Base-by-base conservation (phyloP, 2,329 filamentous ascomycete species). In the Podosphaera xanthii region DNA sequence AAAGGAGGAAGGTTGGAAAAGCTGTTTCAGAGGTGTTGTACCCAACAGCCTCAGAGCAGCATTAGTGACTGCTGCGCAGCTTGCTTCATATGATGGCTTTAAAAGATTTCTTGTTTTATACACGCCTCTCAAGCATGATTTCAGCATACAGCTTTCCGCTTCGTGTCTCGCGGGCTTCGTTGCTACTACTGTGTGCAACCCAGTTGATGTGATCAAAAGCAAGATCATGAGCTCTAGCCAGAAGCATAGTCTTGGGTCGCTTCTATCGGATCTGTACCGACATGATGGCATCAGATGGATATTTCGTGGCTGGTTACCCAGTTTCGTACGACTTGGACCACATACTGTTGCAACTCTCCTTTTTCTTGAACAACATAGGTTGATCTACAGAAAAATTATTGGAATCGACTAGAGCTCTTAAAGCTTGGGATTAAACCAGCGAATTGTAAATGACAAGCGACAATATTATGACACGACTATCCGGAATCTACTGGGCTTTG, bases 281-380 rank as follows among this genome's bases (percentile, higher is more conserved):
- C 73, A 78, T 22, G 86, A 94, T 68, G 88, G 88, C 1, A 70
- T 86, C 57, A 72, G 77, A 52, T 94, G 88, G 88, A 83, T 91
- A 78, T 94, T 94, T 72, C 86, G 87, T 70, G 88, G 88, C 61
- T 94, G 87, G 87, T 81, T 90, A 54, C 88, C 88, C n/a, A 81
- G 79, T 65, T 84, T 84, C 68, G 73, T 83, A 63, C 72, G 81
- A 61, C 71, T 84, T 57, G 81, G 81, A 67, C 81, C 81, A 75
- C 88, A 94, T 73, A 94, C 87, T 6, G 86, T 94, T 61, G 84
- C 84, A 65, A 94, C 87, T 42, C 90, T 94, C 70, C 69, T 94
- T 67, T 90, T 92, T 70, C 70, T 94, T 67, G 88, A 94, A 70
- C 82, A 87, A 70, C 88, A 94, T 71, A 88, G 90, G 73, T 87